Percentiles rank a stretch among this genome's conserved stretches.
Evolutionary conservation across 192 early-diverging fungal species (phyloP).

Genomic region (Gigaspora rosea): DNA sequence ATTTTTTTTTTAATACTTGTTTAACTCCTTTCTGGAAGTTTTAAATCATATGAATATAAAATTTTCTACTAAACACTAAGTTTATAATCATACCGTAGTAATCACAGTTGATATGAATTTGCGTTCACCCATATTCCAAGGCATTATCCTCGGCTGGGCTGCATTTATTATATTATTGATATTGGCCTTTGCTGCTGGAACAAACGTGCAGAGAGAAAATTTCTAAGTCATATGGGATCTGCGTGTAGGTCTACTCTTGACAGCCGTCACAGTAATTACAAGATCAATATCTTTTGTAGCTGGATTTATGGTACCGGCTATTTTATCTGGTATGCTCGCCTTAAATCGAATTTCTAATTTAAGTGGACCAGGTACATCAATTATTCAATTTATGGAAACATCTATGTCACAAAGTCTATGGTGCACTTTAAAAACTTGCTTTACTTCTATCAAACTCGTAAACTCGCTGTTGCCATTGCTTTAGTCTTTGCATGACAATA

Average conservation of each 20-base stretch:
- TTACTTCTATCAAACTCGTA: background rate
- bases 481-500: background rate
- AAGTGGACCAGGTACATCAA: background rate
- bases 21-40: too few species aligned
- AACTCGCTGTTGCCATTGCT: background rate
- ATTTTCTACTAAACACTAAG: too few species aligned
- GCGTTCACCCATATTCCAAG: background rate
- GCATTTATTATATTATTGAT: background rate
- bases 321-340: constrained; percentile 4
- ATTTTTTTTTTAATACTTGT: too few species aligned
- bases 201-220: background rate
- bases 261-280: background rate
- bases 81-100: too few species aligned
- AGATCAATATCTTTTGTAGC: background rate
- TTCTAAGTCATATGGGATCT: background rate
- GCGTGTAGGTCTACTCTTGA: constrained; percentile 3
- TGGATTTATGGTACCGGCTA: background rate
- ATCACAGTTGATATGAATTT: too few species aligned
- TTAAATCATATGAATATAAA: too few species aligned
- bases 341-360: background rate
- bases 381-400: background rate
- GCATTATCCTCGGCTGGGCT: background rate
- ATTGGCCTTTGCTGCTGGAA: background rate
- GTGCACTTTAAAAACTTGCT: background rate
- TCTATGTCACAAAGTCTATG: background rate